A percentile compares a stretch with the other conserved stretches of the same genome.
Conservation (phyloP, 495 filamentous ascomycete species). For the Penicillium atrosanguineum region DNA sequence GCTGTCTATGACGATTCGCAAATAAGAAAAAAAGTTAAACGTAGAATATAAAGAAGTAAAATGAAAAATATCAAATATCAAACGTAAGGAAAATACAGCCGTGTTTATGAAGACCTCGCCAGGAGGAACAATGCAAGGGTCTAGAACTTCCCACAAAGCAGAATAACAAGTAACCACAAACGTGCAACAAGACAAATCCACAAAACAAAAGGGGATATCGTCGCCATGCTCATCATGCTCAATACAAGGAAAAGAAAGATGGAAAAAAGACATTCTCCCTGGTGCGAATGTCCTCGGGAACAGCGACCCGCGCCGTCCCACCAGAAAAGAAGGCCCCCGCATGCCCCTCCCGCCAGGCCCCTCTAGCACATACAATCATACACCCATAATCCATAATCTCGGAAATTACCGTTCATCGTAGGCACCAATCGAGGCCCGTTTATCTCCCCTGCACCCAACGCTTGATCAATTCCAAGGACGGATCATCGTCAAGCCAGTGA, state of each 20-base stretch:
- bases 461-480: constrained; percentile 44
- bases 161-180: constrained; percentile 5
- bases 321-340: constrained; percentile 4
- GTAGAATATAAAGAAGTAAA: too few species aligned
- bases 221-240: constrained; percentile 19
- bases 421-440: constrained; percentile 6
- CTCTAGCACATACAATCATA: constrained; percentile 12
- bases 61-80: neutral
- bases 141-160: neutral
- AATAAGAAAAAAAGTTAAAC: too few species aligned
- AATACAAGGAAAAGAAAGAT: neutral
- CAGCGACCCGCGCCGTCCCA: constrained; percentile 24
- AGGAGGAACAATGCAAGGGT: constrained; percentile 7
- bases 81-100: neutral
- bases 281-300: constrained; percentile 2
- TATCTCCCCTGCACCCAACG: constrained; percentile 44
- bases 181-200: constrained; percentile 10
- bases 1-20: too few species aligned
- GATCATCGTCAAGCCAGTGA: constrained; percentile 75
- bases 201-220: constrained; percentile 24
- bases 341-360: constrained; percentile 4
- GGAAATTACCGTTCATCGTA: neutral
- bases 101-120: neutral
- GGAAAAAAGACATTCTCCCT: constrained; percentile 14
- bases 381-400: neutral